Conservation (phyloP, 371 early-diverging fungal genomes). For the Rhizoclosmatium hyalinum region DNA sequence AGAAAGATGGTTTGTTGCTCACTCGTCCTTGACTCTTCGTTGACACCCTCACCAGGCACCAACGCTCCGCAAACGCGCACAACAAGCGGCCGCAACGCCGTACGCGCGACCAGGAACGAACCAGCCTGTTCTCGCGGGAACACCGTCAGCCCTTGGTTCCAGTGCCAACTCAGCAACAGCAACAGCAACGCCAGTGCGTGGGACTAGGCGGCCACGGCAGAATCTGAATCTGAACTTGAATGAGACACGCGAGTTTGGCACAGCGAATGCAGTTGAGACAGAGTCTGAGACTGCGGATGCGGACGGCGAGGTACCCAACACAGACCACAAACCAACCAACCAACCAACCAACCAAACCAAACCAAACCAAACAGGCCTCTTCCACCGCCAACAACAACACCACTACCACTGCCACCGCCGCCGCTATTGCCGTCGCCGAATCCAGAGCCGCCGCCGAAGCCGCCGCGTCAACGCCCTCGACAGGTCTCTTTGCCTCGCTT, state of each 20-base stretch:
- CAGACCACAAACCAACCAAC: neutral
- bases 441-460: no score
- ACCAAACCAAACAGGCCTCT: no score
- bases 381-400: neutral
- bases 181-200: neutral
- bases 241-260: neutral
- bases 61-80: neutral
- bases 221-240: neutral
- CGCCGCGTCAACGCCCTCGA: no score
- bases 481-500: slow-evolving; percentile 6
- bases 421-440: neutral
- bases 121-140: neutral
- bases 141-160: neutral
- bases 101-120: neutral
- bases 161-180: neutral
- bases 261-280: neutral
- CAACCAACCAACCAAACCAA: neutral
- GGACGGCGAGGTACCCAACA: neutral
- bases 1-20: neutral
- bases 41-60: neutral
- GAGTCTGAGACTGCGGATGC: neutral
- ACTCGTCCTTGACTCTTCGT: no score
- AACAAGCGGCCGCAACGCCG: neutral
- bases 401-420: neutral
- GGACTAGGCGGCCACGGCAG: neutral